These are phyloP conservation scores for Leccinum obscurum DNA, from an alignment of 768 basidiomycete species.

Conservation along the genomic window DNA sequence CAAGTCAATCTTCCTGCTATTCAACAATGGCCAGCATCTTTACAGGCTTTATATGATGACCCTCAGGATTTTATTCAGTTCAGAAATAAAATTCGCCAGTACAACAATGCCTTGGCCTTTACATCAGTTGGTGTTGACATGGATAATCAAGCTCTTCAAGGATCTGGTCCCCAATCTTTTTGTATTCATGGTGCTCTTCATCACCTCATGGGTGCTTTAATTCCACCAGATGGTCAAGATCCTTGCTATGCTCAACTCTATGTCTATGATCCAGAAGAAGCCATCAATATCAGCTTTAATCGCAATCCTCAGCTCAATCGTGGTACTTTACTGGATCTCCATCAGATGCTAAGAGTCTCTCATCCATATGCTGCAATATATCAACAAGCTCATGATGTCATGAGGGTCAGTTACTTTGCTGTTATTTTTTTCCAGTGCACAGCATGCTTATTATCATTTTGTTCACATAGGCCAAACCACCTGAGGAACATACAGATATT, in stretches of 20 bases:
- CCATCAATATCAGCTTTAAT: neutral
- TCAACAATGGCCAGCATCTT: neutral
- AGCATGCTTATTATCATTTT: neutral
- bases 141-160: neutral
- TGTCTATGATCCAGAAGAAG: neutral
- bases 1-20: neutral
- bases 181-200: neutral
- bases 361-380: too few relatives aligned
- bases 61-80: neutral
- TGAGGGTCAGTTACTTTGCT: neutral
- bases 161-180: neutral
- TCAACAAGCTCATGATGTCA: too few relatives aligned
- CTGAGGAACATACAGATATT: neutral
- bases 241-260: neutral
- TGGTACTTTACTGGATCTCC: too few relatives aligned
- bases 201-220: neutral
- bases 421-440: neutral
- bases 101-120: slow-evolving; percentile 3
- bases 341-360: too few relatives aligned
- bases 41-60: neutral
- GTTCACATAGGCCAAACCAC: neutral
- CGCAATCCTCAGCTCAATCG: neutral
- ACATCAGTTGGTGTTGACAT: slow-evolving; percentile 8
- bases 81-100: neutral
- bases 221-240: neutral